These are phyloP conservation scores for Nicotiana attenuata DNA, from an alignment of 257 asterid species.

Conservation along the genomic window DNA sequence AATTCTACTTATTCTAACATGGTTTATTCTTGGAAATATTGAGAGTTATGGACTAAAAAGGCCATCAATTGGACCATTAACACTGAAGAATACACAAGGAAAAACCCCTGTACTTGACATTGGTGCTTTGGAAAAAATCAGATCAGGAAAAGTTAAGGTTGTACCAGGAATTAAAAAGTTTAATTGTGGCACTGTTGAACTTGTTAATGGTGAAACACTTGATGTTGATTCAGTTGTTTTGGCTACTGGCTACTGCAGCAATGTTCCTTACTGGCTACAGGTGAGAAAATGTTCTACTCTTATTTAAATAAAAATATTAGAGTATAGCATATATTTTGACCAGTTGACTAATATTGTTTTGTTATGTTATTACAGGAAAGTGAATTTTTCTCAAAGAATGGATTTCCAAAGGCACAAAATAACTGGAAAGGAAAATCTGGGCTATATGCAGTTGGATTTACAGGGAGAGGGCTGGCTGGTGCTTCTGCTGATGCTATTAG, in stretches of 20 bases:
- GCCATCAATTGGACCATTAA: slow-evolving; percentile 52
- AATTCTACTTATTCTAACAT: slow-evolving; percentile 38
- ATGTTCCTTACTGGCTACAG: slow-evolving; percentile 63
- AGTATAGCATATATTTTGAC: not conserved
- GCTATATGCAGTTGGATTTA: slow-evolving; percentile 58
- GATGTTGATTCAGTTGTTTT: slow-evolving; percentile 46
- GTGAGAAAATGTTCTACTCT: slow-evolving; percentile 16
- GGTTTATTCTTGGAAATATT: slow-evolving; percentile 46
- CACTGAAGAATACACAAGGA: slow-evolving; percentile 52
- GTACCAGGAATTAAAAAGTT: slow-evolving; percentile 48
- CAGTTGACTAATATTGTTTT: not conserved
- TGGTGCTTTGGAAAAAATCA: slow-evolving; percentile 55
- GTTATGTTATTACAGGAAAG: slow-evolving; percentile 27
- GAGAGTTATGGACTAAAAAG: slow-evolving; percentile 49
- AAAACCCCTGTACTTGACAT: slow-evolving; percentile 67
- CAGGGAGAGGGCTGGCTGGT: slow-evolving; percentile 68
- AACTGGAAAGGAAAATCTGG: slow-evolving; percentile 71
- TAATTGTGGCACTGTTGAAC: slow-evolving; percentile 30
- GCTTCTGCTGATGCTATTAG: slow-evolving; percentile 56
- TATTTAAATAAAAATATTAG: not conserved
- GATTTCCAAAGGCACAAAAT: slow-evolving; percentile 51
- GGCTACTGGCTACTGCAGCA: slow-evolving; percentile 68
- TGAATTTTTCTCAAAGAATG: slow-evolving; percentile 46
- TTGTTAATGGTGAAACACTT: slow-evolving; percentile 37
- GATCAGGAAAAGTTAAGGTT: slow-evolving; percentile 45